Evolutionary conservation across 1,139 yeast species (phyloP), one percentile per base, ranked within the genome.

Genomic region (Trichomonascaceae sp.): DNA sequence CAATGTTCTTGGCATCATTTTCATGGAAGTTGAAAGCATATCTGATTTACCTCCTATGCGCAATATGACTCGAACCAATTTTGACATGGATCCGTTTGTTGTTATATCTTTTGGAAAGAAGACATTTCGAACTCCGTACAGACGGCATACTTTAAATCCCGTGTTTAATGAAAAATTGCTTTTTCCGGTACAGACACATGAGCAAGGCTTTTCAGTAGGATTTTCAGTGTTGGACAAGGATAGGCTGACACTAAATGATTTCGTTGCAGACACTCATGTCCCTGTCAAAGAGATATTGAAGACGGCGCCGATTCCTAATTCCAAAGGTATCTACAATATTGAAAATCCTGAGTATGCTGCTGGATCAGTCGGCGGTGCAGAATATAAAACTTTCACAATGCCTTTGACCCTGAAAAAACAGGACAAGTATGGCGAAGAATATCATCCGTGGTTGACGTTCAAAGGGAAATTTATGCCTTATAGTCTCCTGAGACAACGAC

Each of bases 61-160:
- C 15, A 68, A 71, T 48, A 61, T 72, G 57, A 72, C 85, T 1
- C 75, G 91, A 19, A 81, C 90, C 19, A 84, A 93, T 0, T 93
- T 85, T 64, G 96, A 90, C 67, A 88, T 93, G 95, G 99, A 93
- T 65, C 98, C 99, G 0, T 93, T 91, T 71, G 95, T 91, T 5
- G 93, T 91, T 17, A 84, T 88, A 0, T 84, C 96, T 0, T 89
- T 91, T 68, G 97, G 97, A 12, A 85, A 87, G 64, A 85, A 86
- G 59, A 89, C 95, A 0, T 91, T 83, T 68, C 80, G 96, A 61
- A 90, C 97, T 0, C 85, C 93, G 22, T 86, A 90, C 83, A 81
- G 84, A 62, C 80, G 89, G 30, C 98, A 91, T 66, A 85, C 88
- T 0, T 70, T 89, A 52, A 85, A 85, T 56, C 99, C 99, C 0